Base-by-base conservation (phyloP, 2,329 filamentous ascomycete genomes). In the Esteya vermicola region DNA sequence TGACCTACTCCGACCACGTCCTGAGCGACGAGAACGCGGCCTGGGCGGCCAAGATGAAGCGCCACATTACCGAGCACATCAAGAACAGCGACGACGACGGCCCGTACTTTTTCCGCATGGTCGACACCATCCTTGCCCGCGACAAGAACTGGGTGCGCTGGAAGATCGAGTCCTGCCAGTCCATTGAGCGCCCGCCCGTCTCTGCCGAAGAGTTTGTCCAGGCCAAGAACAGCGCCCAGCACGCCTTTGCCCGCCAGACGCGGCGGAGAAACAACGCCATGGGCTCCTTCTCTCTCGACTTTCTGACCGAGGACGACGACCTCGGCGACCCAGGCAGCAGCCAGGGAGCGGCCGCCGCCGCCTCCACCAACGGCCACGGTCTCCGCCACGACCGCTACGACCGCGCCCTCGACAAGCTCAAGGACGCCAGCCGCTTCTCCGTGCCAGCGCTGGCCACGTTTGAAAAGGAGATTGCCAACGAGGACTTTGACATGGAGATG, bases 111-210 rank as follows among this genome's bases (percentile, higher is more conserved):
- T 82, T 86, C 60, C 81, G 91, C 30, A 93, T 96, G 75, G 86
- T 98, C 25, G 89, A 96, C 57, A 96, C 88, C 12, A 89, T 98
- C 25, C 73, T 98, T 23, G 85, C 85, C 20, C 74, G 91, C 47
- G 91, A 99, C 59, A 96, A 95, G 65, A 95, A 96, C 55, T 98
- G 93, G 93, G 86, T 93, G 33, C 81, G 86, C 46, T 99, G 91
- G 91, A 99, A 99, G 62, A 80, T 89, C 44, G 86, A 95, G 56
- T 85, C 80, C 49, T 98, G 91, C 56, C 85, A 85, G 20, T 74
- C 81, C 6, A 96, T 99, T 52, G 78, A 88, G 53, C 73, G 75
- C 44, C 74, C 81, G 19, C 65, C 84, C 10, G 70, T 96, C 23
- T 70, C 78, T 3, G 69, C 79, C 1, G 61, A 73, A 22, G 72